A percentile compares a stretch with the other conserved stretches of the same genome.
Evolutionary conservation across 176 grass and related monocot species (phyloP).

Genomic region (Phoenix roebelenii): DNA sequence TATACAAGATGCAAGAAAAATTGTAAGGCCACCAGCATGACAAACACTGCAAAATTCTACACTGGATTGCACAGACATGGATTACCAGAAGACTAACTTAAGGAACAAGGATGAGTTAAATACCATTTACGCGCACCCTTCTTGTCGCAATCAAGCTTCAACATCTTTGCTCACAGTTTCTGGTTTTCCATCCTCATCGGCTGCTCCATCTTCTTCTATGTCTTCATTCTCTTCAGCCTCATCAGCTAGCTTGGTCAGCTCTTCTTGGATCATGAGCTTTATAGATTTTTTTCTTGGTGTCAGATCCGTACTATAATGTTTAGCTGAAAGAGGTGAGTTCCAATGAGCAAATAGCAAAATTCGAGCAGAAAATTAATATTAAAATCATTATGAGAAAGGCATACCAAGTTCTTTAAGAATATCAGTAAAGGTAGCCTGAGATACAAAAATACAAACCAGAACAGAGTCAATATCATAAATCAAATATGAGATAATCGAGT

Average conservation of each 20-base stretch:
- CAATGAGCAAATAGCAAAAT: not conserved
- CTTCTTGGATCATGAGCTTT: constrained; percentile 43
- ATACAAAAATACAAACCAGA: constrained; percentile 5
- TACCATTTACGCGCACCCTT: too few relatives aligned
- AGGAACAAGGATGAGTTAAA: too few relatives aligned
- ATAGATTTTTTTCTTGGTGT: constrained; percentile 25
- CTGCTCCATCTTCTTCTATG: constrained; percentile 19
- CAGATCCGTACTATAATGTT: constrained; percentile 34
- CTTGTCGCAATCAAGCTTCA: too few relatives aligned
- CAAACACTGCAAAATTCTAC: too few relatives aligned
- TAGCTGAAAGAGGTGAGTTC: constrained; percentile 12
- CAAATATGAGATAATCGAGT: too few relatives aligned
- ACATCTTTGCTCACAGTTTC: too few relatives aligned
- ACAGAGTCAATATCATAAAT: too few relatives aligned
- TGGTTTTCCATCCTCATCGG: not conserved
- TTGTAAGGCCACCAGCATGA: too few relatives aligned
- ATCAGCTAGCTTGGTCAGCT: constrained; percentile 34
- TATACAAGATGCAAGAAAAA: too few relatives aligned
- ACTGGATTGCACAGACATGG: too few relatives aligned
- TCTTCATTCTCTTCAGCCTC: constrained; percentile 38
- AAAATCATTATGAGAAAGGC: not conserved
- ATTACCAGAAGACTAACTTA: too few relatives aligned
- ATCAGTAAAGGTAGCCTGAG: constrained; percentile 45
- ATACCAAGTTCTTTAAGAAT: constrained; percentile 47
- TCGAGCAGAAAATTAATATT: not conserved